These are phyloP conservation scores for Saturnispora silvae DNA, from an alignment of 805 yeast species.

Conservation along the genomic window DNA sequence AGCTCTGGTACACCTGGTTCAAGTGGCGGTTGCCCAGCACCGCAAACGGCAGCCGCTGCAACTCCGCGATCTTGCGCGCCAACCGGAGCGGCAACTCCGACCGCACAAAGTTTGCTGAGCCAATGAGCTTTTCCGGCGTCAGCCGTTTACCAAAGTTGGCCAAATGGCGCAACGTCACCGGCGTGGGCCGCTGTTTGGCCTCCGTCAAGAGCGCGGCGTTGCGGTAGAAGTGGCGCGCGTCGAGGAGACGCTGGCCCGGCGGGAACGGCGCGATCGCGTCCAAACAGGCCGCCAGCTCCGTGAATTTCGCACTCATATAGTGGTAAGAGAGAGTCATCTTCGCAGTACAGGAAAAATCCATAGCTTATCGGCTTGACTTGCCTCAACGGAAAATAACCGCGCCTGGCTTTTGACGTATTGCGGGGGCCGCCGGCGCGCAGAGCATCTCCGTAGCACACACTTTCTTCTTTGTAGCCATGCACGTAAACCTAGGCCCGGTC, in stretches of 20 bases:
- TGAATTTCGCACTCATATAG: not conserved
- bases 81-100: constrained; percentile 76
- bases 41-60: constrained; percentile 72
- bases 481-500: no score
- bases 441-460: no score
- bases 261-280: constrained; percentile 8
- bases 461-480: no score
- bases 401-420: no score
- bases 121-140: constrained; percentile 64
- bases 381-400: no score
- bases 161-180: constrained; percentile 80
- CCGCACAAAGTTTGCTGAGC: constrained; percentile 82
- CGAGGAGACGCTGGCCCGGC: constrained; percentile 9
- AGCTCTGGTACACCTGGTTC: constrained; percentile 75
- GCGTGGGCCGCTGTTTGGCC: constrained; percentile 63
- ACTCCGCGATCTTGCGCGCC: constrained; percentile 66
- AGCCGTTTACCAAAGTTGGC: constrained; percentile 81
- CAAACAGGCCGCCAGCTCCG: constrained; percentile 2
- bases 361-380: not conserved
- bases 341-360: no score
- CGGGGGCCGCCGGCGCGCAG: no score
- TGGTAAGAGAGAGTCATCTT: not conserved
- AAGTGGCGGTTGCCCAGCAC: constrained; percentile 80
- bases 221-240: constrained; percentile 77
- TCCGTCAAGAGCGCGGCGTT: constrained; percentile 57